Percentiles rank a stretch among this genome's conserved stretches.
These are phyloP conservation scores for Fusarium sp. DNA, from an alignment of 2,329 filamentous ascomycete species.

Conservation along the genomic window DNA sequence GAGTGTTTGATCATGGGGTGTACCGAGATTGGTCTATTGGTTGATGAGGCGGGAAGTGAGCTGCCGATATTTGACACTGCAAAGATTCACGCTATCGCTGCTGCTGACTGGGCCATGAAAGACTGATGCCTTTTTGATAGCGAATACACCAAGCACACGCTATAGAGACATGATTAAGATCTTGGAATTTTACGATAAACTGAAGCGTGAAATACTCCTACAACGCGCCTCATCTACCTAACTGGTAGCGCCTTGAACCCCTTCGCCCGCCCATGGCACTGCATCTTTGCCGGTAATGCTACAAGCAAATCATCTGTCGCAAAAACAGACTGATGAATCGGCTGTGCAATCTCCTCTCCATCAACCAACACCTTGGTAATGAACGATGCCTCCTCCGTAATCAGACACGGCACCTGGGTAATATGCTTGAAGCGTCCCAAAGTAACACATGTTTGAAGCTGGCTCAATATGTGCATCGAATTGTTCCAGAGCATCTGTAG, in stretches of 20 bases:
- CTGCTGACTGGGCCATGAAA: conserved; percentile 40
- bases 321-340: neutral
- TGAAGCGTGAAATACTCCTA: neutral
- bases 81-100: conserved; percentile 34
- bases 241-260: neutral
- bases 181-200: neutral
- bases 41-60: conserved; percentile 13
- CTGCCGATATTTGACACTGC: conserved; percentile 40
- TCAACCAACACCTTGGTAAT: neutral
- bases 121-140: neutral
- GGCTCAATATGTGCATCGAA: neutral
- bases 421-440: neutral
- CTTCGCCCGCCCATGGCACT: neutral
- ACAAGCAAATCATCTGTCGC: neutral
- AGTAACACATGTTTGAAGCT: neutral
- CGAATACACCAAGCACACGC: rapidly evolving
- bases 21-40: conserved; percentile 39
- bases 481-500: neutral
- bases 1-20: conserved; percentile 42
- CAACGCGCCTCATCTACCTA: neutral
- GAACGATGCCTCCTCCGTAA: neutral
- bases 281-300: neutral
- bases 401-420: neutral
- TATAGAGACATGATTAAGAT: neutral
- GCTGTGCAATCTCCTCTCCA: neutral